phyloP scores from a whole-genome alignment of 2,329 filamentous ascomycete genomes.

The Aspergillus japonicus region DNA sequence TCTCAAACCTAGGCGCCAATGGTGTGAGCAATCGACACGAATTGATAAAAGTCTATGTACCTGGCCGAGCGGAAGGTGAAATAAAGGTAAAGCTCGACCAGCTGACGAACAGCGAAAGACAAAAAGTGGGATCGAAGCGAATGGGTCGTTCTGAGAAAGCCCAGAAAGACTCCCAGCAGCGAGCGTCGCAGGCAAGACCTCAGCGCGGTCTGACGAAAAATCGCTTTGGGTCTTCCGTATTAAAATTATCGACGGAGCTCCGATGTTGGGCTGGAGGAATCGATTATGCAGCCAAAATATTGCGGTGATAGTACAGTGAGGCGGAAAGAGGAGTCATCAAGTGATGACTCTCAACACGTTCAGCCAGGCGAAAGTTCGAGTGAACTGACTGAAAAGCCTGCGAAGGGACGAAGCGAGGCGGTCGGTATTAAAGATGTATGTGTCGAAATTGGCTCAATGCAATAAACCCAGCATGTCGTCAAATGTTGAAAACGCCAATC shows the following conservation, averaged over 20 bases:
- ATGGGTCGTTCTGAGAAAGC: constrained; percentile 19
- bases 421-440: constrained; percentile 38
- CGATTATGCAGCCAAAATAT: constrained; percentile 19
- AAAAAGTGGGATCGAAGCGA: constrained; percentile 31
- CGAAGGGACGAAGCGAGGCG: constrained; percentile 16
- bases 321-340: constrained; percentile 20
- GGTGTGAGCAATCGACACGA: constrained; percentile 43
- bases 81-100: constrained; percentile 31
- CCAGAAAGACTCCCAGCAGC: constrained; percentile 33
- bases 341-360: constrained; percentile 18
- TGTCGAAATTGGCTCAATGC: constrained; percentile 42
- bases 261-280: constrained; percentile 14
- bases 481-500: constrained; percentile 38
- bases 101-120: constrained; percentile 35
- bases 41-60: constrained; percentile 33
- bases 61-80: constrained; percentile 29
- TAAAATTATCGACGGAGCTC: constrained; percentile 41
- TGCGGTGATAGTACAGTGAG: constrained; percentile 36
- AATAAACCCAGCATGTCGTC: constrained; percentile 39
- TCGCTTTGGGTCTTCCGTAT: constrained; percentile 30
- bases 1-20: constrained; percentile 36
- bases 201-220: background rate
- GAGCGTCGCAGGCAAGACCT: constrained; percentile 36
- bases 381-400: constrained; percentile 7
- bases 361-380: constrained; percentile 12